phyloP scores from a whole-genome alignment of 106 monocot genomes.

The Agapanthus africanus region DNA sequence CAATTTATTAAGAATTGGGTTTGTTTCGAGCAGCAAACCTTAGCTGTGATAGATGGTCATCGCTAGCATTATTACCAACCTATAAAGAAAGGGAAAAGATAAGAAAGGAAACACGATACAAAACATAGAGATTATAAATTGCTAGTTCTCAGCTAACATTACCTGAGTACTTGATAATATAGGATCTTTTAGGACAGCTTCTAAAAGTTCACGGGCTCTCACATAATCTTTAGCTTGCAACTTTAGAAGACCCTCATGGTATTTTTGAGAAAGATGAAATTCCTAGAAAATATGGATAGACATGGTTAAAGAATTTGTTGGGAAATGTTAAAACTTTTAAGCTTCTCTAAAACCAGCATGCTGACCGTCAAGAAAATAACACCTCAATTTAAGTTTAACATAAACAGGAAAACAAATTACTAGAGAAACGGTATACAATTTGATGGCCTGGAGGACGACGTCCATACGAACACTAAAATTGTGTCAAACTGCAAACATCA shows the following conservation, averaged over 20 bases:
- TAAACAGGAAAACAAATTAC: neutral
- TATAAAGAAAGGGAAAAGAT: conserved; percentile 11
- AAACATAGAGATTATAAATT: neutral
- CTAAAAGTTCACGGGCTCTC: conserved; percentile 76
- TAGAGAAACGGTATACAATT: neutral
- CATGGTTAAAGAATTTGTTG: neutral
- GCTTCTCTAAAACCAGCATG: neutral
- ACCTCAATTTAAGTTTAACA: neutral
- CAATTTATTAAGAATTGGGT: neutral
- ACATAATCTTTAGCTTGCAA: conserved; percentile 71
- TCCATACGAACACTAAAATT: too few relatives aligned
- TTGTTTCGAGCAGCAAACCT: conserved; percentile 28
- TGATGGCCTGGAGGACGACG: too few relatives aligned
- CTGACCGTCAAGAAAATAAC: neutral
- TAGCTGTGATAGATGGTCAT: conserved; percentile 77
- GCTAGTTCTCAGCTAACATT: conserved; percentile 1
- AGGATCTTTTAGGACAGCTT: conserved; percentile 83
- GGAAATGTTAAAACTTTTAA: too few relatives aligned
- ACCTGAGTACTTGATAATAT: conserved; percentile 59
- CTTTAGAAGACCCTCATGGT: conserved; percentile 88
- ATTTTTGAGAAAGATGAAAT: conserved; percentile 90
- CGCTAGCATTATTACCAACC: conserved; percentile 37
- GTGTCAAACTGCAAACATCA: neutral
- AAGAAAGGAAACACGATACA: neutral
- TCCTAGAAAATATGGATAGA: conserved; percentile 33